These are phyloP conservation scores for Exutisphaerella laricina DNA, from an alignment of 2,329 filamentous ascomycete species.

Conservation along the genomic window DNA sequence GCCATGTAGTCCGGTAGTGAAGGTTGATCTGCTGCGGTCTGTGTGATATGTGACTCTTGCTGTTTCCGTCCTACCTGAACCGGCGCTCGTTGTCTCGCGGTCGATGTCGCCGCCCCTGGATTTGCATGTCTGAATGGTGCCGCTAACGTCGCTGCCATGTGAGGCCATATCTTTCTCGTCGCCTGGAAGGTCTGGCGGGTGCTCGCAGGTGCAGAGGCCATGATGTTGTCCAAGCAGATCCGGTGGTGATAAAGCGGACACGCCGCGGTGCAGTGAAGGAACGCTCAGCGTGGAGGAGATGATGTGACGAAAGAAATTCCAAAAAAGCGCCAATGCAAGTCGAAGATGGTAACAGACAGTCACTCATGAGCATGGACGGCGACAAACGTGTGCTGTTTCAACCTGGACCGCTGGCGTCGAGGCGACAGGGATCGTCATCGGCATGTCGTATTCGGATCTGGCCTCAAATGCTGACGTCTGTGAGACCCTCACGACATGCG, in stretches of 20 bases:
- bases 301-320: neutral
- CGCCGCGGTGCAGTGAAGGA: neutral
- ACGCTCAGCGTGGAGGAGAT: neutral
- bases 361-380: too few species aligned
- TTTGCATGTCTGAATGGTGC: neutral
- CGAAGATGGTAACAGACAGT: too few species aligned
- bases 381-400: too few species aligned
- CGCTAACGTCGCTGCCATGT: neutral
- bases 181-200: slow-evolving; percentile 1
- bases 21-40: neutral
- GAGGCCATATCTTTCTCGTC: slow-evolving; percentile 3
- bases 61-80: neutral
- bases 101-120: neutral
- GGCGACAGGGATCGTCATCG: too few species aligned
- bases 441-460: too few species aligned
- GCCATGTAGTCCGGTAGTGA: slow-evolving; percentile 19
- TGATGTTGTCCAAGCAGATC: neutral
- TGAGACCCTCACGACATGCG: too few species aligned
- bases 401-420: too few species aligned
- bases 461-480: too few species aligned
- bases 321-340: neutral
- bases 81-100: neutral
- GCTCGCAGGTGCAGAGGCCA: slow-evolving; percentile 5
- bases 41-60: neutral
- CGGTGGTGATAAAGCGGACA: neutral